A percentile compares a stretch with the other conserved stretches of the same genome.
These are phyloP conservation scores for Ettlia oleoabundans DNA, from an alignment of 139 green algal genomes.

Conservation along the genomic window DNA sequence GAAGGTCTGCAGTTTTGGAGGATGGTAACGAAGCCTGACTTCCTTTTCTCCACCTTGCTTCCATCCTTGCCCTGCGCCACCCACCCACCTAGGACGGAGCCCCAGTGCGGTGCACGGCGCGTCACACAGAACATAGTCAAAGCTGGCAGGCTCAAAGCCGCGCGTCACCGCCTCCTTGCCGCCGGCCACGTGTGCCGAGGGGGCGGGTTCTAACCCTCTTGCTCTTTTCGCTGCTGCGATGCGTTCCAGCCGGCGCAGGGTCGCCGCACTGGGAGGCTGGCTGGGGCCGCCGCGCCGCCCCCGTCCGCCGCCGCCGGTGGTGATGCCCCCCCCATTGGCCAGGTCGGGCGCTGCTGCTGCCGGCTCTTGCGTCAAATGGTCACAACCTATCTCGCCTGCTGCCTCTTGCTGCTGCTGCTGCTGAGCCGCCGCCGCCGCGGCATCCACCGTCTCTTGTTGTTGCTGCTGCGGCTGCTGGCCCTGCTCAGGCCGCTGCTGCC, in stretches of 20 bases:
- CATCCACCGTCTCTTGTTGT: neutral
- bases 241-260: constrained; percentile 16
- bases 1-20: too few species aligned
- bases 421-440: neutral
- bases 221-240: neutral
- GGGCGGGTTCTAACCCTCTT: neutral
- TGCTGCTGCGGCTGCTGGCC: neutral
- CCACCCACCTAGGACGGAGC: constrained; percentile 71
- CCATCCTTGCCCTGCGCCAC: neutral
- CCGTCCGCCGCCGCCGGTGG: neutral
- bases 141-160: constrained; percentile 68
- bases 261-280: neutral
- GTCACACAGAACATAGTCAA: constrained; percentile 91
- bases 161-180: neutral
- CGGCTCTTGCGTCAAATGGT: too few species aligned
- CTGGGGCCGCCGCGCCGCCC: constrained; percentile 12
- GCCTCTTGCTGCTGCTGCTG: neutral
- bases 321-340: neutral
- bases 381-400: too few species aligned
- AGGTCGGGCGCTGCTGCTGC: too few species aligned
- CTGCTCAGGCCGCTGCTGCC: neutral
- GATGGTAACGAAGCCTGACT: neutral
- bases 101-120: constrained; percentile 91
- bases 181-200: neutral
- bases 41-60: too few species aligned